Evolutionary conservation across 2,329 filamentous ascomycete species (phyloP).

Genomic region (Dothidotthia symphoricarpi): DNA sequence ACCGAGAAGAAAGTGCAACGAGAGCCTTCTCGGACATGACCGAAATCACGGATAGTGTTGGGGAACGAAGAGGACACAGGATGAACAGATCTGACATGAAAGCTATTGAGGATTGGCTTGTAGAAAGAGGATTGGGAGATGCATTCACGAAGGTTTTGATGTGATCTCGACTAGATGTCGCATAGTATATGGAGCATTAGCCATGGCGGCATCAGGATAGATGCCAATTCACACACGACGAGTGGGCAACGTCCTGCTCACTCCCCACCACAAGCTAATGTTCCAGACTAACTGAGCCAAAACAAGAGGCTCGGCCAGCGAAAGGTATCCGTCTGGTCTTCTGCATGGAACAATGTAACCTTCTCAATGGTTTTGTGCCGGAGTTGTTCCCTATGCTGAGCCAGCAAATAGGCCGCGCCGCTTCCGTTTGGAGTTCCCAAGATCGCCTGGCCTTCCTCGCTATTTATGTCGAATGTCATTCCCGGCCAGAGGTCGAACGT

Average conservation of each 20-base stretch:
- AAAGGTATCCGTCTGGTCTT: neutral
- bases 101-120: conserved; percentile 53
- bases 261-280: too few relatives aligned
- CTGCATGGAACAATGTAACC: conserved; percentile 7
- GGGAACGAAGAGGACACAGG: conserved; percentile 51
- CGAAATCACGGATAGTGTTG: conserved; percentile 55
- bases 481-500: conserved; percentile 1
- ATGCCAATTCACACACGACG: too few relatives aligned
- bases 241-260: too few relatives aligned
- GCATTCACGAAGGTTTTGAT: conserved; percentile 47
- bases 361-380: conserved; percentile 1
- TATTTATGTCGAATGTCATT: conserved; percentile 2
- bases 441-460: conserved; percentile 7
- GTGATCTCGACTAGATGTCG: too few relatives aligned
- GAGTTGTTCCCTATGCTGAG: conserved; percentile 4
- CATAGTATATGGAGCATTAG: too few relatives aligned
- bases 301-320: conserved; percentile 7
- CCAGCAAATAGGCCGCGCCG: conserved; percentile 6
- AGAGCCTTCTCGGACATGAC: conserved; percentile 57
- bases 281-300: conserved; percentile 1
- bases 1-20: conserved; percentile 43
- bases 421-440: conserved; percentile 9
- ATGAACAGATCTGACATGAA: conserved; percentile 56
- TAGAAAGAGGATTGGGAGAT: conserved; percentile 46
- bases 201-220: too few relatives aligned